Evolutionary conservation across 2,329 filamentous ascomycete species (phyloP).

Genomic region (Xylaria sp.): DNA sequence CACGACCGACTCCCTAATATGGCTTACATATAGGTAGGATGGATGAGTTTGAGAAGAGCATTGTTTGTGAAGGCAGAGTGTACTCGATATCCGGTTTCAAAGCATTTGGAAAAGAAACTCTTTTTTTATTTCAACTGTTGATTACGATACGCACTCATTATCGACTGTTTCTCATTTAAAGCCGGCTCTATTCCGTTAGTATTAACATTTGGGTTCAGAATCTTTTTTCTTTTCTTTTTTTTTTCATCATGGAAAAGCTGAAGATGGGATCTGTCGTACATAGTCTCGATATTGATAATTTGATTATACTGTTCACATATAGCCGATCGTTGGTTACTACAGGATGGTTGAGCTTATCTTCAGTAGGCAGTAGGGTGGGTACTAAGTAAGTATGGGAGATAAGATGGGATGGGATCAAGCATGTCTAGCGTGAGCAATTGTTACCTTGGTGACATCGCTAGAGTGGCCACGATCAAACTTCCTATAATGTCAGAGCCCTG

Average conservation of each 20-base stretch:
- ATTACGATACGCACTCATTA: slow-evolving; percentile 29
- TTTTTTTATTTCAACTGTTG: slow-evolving; percentile 22
- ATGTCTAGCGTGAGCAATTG: too few species aligned
- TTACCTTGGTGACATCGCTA: too few species aligned
- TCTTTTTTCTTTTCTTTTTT: not conserved
- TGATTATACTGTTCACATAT: slow-evolving; percentile 12
- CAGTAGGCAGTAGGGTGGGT: too few species aligned
- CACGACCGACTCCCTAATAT: slow-evolving; percentile 48
- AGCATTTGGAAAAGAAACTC: slow-evolving; percentile 17
- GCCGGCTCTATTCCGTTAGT: slow-evolving; percentile 4
- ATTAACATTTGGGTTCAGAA: slow-evolving; percentile 6
- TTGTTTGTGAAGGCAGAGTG: slow-evolving; percentile 34
- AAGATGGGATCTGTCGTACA: slow-evolving; percentile 16
- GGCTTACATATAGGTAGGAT: slow-evolving; percentile 25
- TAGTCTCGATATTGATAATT: slow-evolving; percentile 23
- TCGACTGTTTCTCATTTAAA: slow-evolving; percentile 3
- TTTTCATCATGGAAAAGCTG: not conserved
- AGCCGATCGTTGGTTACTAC: too few species aligned
- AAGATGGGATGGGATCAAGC: too few species aligned
- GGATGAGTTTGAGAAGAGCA: not conserved
- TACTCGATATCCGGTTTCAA: slow-evolving; percentile 31
- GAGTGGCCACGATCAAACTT: too few species aligned
- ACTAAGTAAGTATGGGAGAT: too few species aligned
- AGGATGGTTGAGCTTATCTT: too few species aligned
- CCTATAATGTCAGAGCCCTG: too few species aligned